A percentile compares a stretch with the other conserved stretches of the same genome.
phyloP scores from a whole-genome alignment of 75 land plant genomes.

The Selaginella moellendorffii region DNA sequence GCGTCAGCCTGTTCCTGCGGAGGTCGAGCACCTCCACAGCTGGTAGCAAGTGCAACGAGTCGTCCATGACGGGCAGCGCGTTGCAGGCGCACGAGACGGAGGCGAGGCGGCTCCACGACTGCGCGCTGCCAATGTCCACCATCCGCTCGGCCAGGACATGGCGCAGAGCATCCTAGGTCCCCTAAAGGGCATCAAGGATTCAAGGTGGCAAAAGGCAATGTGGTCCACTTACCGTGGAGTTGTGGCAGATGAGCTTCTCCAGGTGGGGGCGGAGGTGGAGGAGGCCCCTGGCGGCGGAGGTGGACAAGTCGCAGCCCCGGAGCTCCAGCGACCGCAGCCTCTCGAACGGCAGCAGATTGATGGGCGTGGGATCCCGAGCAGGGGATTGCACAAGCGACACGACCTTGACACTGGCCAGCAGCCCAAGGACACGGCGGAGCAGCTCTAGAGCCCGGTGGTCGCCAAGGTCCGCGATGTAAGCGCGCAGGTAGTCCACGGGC shows the following conservation, averaged over 20 bases:
- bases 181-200: constrained; percentile 9
- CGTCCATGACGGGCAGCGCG: constrained; percentile 76
- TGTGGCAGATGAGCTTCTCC: constrained; percentile 86
- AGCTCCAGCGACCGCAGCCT: constrained; percentile 61
- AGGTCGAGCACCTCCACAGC: constrained; percentile 76
- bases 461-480: constrained; percentile 87
- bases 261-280: constrained; percentile 60
- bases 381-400: constrained; percentile 54
- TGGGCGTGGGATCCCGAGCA: constrained; percentile 64
- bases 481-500: constrained; percentile 87
- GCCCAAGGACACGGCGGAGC: constrained; percentile 58
- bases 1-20: constrained; percentile 72
- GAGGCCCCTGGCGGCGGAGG: constrained; percentile 61
- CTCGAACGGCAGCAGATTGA: constrained; percentile 52
- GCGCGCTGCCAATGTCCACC: constrained; percentile 61
- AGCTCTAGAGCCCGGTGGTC: constrained; percentile 94
- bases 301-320: constrained; percentile 81
- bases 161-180: constrained; percentile 73
- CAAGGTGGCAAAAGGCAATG: not conserved
- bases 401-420: constrained; percentile 65
- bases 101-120: constrained; percentile 57
- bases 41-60: constrained; percentile 88
- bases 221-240: constrained; percentile 86
- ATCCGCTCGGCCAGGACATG: constrained; percentile 89
- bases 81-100: constrained; percentile 78